These are phyloP conservation scores for Xylaria flabelliformis DNA, from an alignment of 495 filamentous ascomycete species.

Conservation along the genomic window DNA sequence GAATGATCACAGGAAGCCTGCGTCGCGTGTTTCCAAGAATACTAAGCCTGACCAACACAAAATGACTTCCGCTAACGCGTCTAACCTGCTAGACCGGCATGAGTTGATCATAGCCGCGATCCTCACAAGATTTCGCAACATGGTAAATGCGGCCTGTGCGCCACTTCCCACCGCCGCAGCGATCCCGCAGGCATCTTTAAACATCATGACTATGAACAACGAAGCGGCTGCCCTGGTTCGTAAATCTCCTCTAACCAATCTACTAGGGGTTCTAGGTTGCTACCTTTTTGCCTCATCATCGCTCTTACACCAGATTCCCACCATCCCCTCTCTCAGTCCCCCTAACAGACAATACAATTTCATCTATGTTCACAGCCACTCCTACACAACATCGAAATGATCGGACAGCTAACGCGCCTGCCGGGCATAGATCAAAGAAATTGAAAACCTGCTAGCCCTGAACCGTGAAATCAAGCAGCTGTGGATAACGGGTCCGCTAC, in stretches of 20 bases:
- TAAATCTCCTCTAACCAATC: slow-evolving; percentile 2
- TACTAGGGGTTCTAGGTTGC: background rate
- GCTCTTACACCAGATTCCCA: background rate
- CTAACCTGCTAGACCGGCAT: slow-evolving; percentile 43
- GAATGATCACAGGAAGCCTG: background rate
- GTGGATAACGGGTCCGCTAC: slow-evolving; percentile 51
- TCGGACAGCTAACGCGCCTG: slow-evolving; percentile 1
- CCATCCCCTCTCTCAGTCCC: background rate
- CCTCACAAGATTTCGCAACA: slow-evolving; percentile 44
- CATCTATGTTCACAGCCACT: background rate
- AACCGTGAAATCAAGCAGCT: slow-evolving; percentile 51
- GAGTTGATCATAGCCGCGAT: slow-evolving; percentile 49
- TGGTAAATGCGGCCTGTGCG: slow-evolving; percentile 41
- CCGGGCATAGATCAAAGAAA: slow-evolving; percentile 35
- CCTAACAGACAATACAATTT: background rate
- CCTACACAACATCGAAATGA: background rate
- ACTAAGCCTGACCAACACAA: slow-evolving; percentile 12
- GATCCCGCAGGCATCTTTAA: slow-evolving; percentile 45
- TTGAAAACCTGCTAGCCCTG: slow-evolving; percentile 47
- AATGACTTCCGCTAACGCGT: slow-evolving; percentile 23
- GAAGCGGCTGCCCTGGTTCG: slow-evolving; percentile 41
- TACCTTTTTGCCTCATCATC: background rate
- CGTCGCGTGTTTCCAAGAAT: background rate
- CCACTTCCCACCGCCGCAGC: slow-evolving; percentile 36
- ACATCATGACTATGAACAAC: slow-evolving; percentile 47